Base-by-base conservation (phyloP, 306 rosid genomes). In the Fagus sylvatica region DNA sequence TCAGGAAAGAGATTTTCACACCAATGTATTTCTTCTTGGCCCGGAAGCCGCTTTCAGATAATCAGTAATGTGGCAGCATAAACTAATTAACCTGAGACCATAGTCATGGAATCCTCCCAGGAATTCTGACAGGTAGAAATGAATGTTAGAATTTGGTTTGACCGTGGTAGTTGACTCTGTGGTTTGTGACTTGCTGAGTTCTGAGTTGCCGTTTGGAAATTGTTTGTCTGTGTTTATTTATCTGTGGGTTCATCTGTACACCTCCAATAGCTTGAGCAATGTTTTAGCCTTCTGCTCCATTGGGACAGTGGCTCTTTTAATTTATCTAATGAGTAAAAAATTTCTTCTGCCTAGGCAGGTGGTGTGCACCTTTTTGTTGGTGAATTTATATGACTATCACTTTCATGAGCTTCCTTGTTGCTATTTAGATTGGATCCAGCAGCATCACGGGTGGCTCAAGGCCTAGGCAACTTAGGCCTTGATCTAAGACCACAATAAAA, bases 1-100 rank as follows among this genome's bases (percentile, higher is more conserved):
- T 60, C 91, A 91, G 99, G 94, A 93, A 53, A 73, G 99, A 93
- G 84, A 93, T 95, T 70, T 95, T 95, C 85, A 95, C 99, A 4
- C 98, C 99, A 17, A 78, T 93, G 96, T 95, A 95, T 80, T 95
- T 95, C 94, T 95, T 95, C 86, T 74, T 95, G 91, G 99, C 88
- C 2, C 86, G 90, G 81, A 95, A 95, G 88, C 96, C 97, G 12
- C 68, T 56, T 53, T 81, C 91, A 32, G 87, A 69, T 1, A 79
- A 75, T 43, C 74, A 83, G 76, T 85, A 72, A 76, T 33, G 0
- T 57, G 66, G 74, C 53, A 32, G 46, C 36, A 72, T 66, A 33
- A 16, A 36, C 28, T 34, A 33, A 6, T 37, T 39, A 69, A 79
- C 32, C 71, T 57, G 77, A 22, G 34, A 53, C 55, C 74, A 59